These are phyloP conservation scores for Boletus reticulatus DNA, from an alignment of 768 basidiomycete genomes.

Conservation along the genomic window DNA sequence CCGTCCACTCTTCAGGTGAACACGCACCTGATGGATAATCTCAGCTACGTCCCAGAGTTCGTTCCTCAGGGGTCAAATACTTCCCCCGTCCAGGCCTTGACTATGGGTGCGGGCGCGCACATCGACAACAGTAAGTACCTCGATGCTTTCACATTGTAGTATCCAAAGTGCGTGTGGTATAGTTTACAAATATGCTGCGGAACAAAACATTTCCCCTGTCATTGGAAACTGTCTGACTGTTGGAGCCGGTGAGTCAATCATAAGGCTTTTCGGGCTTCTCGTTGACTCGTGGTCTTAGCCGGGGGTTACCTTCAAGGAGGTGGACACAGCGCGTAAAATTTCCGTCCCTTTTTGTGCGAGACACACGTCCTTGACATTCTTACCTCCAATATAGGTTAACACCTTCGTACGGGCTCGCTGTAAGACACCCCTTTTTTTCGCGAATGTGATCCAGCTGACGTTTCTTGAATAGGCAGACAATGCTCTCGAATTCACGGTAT, in stretches of 20 bases:
- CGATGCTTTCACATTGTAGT: neutral
- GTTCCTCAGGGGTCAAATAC: conserved; percentile 17
- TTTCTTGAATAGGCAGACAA: conserved; percentile 38
- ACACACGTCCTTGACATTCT: neutral
- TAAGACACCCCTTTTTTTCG: neutral
- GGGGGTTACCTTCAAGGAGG: conserved; percentile 53
- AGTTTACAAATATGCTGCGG: conserved; percentile 19
- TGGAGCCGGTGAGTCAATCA: conserved; percentile 11
- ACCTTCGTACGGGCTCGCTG: conserved; percentile 44
- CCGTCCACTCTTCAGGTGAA: conserved; percentile 25
- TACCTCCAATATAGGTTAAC: conserved; percentile 22
- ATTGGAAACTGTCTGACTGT: conserved; percentile 22
- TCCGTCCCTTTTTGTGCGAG: neutral
- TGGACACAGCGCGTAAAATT: conserved; percentile 37
- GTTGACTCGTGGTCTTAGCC: conserved; percentile 21
- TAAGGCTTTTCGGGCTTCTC: neutral
- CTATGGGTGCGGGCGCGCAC: conserved; percentile 19
- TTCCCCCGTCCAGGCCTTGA: conserved; percentile 15
- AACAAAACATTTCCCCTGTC: conserved; percentile 14
- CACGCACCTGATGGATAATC: conserved; percentile 15
- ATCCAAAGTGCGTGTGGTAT: neutral
- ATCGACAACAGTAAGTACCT: conserved; percentile 8
- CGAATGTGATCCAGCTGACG: neutral
- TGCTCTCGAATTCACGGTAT: conserved; percentile 40
- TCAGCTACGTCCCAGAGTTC: conserved; percentile 17